Evolutionary conservation across 345 rosid genomes (phyloP), one percentile per base, ranked within the genome.

Genomic region (Hibiscus mutabilis): DNA sequence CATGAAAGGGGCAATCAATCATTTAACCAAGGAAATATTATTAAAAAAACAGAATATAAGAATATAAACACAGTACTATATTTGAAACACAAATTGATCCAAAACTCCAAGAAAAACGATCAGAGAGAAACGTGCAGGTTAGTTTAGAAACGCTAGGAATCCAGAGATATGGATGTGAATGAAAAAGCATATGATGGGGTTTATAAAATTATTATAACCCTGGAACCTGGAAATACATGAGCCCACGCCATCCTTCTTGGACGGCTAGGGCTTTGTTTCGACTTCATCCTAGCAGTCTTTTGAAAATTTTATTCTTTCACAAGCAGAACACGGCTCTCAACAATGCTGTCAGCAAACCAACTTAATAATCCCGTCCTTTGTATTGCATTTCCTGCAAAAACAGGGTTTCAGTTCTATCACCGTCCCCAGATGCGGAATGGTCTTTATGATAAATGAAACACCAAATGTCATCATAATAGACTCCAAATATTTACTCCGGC

Each of bases 341-440:
- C 75, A 69, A 81, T 56, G 66, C 53, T 46, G 40, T 66, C 75
- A 25, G 53, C 72, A 42, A 63, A 49, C 6, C 82, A 84, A 68
- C 33, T 75, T 84, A 87, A 75, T 68, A 81, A 3, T 90, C 88
- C 27, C 91, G 79, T 77, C 96, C 88, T 75, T 80, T 90, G 70
- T 81, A 86, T 4, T 75, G 89, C 91, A 88, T 90, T 74, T 86
- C 89, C 92, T 90, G 89, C 37, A 52, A 51, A 57, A 62, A 13
- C 31, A 27, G 4, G 13, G 40, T 29, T 62, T 14, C 19, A 29
- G 8, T 47, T 19, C 42, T 18, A 33, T 18, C 47, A 72, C 12
- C 49, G 49, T 61, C n/a, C 31, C 15, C 6, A 58, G 53, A 70
- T 9, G 40, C 24, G n/a, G 29, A 69, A 53, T 29, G 16, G 52